Percentiles rank a stretch among this genome's conserved stretches.
These are phyloP conservation scores for Teratosphaeria gauchensis DNA, from an alignment of 2,329 filamentous ascomycete species.

Conservation along the genomic window DNA sequence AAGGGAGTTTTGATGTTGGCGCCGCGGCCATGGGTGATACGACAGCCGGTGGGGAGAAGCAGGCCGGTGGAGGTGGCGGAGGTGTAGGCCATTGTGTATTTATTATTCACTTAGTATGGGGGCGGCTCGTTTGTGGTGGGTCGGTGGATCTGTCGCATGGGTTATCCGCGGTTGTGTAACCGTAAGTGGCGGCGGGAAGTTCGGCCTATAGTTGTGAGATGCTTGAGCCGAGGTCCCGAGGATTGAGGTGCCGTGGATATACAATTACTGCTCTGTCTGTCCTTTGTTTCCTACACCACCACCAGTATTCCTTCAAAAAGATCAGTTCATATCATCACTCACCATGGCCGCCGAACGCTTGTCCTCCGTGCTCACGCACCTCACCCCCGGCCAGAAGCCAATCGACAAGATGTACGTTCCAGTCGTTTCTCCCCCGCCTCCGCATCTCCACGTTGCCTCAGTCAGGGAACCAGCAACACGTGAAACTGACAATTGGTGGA, in stretches of 20 bases:
- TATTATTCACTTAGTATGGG: too few species aligned
- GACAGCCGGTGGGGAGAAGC: background rate
- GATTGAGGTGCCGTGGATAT: background rate
- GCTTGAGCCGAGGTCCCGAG: background rate
- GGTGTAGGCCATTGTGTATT: background rate
- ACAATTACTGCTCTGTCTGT: background rate
- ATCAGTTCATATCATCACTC: conserved; percentile 4
- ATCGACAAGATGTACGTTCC: conserved; percentile 65
- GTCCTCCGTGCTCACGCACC: conserved; percentile 76
- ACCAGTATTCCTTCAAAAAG: background rate
- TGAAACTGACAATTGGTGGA: conserved; percentile 48
- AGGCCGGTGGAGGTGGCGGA: background rate
- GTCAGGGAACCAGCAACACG: conserved; percentile 47
- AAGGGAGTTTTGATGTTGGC: background rate
- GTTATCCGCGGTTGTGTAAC: background rate
- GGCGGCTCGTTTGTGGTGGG: background rate
- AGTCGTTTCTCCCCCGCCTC: conserved; percentile 41
- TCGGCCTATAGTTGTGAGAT: background rate
- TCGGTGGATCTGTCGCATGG: background rate
- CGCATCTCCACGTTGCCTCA: conserved; percentile 54
- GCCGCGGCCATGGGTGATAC: background rate
- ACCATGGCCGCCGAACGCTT: conserved; percentile 78
- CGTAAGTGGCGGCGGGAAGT: background rate
- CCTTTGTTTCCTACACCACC: background rate
- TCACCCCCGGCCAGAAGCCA: conserved; percentile 59